Evolutionary conservation across 495 filamentous ascomycete species (phyloP).

Genomic region (Tuber aestivum): DNA sequence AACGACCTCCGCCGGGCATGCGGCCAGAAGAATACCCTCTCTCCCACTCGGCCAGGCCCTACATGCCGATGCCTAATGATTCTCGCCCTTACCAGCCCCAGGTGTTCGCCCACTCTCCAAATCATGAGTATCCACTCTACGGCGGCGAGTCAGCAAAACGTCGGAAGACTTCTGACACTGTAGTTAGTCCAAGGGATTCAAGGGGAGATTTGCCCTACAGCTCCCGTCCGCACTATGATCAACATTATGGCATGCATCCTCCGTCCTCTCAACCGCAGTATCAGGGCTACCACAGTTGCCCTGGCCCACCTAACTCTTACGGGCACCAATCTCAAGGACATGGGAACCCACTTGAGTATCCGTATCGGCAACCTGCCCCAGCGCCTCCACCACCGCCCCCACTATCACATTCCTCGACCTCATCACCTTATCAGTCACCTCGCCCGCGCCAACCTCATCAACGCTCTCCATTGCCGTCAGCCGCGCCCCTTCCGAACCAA

Average conservation of each 20-base stretch:
- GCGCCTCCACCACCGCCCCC: constrained; percentile 24
- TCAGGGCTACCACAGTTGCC: constrained; percentile 27
- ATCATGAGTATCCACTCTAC: constrained; percentile 30
- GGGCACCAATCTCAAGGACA: constrained; percentile 21
- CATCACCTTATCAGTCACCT: constrained; percentile 40
- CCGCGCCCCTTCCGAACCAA: constrained; percentile 23
- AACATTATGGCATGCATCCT: constrained; percentile 36
- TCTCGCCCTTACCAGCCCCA: constrained; percentile 25
- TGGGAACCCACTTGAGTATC: constrained; percentile 26
- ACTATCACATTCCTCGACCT: constrained; percentile 32
- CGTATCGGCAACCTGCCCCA: constrained; percentile 30
- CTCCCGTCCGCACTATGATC: constrained; percentile 31
- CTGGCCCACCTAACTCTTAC: constrained; percentile 31
- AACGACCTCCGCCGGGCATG: constrained; percentile 38
- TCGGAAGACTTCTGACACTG: constrained; percentile 34
- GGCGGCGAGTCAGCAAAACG: constrained; percentile 37
- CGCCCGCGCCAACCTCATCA: constrained; percentile 19
- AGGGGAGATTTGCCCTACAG: constrained; percentile 36
- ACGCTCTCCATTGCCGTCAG: constrained; percentile 28
- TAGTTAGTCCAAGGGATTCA: constrained; percentile 35
- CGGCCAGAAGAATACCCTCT: constrained; percentile 41
- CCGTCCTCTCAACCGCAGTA: constrained; percentile 40
- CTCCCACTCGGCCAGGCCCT: constrained; percentile 24
- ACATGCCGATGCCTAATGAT: constrained; percentile 34
- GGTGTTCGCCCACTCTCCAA: constrained; percentile 30